Conservation (phyloP, 768 basidiomycete species). For the Tricholoma furcatifolium region DNA sequence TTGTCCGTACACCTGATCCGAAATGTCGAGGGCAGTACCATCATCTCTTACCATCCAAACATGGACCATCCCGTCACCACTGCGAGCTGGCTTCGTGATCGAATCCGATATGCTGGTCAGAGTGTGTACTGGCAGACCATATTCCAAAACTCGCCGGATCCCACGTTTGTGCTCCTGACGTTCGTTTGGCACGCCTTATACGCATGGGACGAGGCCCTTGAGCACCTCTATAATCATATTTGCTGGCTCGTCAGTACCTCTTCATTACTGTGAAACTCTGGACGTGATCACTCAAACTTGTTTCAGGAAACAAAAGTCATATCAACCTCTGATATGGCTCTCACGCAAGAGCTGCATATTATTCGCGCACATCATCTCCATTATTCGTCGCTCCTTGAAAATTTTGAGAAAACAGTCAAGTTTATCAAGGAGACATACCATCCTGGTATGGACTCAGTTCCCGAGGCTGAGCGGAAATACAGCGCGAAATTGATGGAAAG, state of each 20-base stretch:
- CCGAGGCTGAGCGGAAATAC: slow-evolving; percentile 23
- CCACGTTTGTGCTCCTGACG: slow-evolving; percentile 24
- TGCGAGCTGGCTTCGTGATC: slow-evolving; percentile 42
- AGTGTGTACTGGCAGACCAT: slow-evolving; percentile 28
- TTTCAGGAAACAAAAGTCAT: slow-evolving; percentile 46
- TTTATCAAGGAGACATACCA: slow-evolving; percentile 43
- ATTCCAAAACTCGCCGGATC: slow-evolving; percentile 20
- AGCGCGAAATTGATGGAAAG: slow-evolving; percentile 35
- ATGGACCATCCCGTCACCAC: slow-evolving; percentile 37
- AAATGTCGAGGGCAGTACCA: slow-evolving; percentile 41
- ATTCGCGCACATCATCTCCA: slow-evolving; percentile 54
- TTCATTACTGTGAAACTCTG: not conserved
- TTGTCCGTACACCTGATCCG: slow-evolving; percentile 50
- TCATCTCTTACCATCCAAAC: slow-evolving; percentile 49
- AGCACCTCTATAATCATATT: slow-evolving; percentile 24
- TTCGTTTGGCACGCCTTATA: slow-evolving; percentile 27
- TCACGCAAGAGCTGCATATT: slow-evolving; percentile 51
- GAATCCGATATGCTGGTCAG: slow-evolving; percentile 44
- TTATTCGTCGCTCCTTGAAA: slow-evolving; percentile 44
- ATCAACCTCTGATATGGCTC: slow-evolving; percentile 33
- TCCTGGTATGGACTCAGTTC: slow-evolving; percentile 46
- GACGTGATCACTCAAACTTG: not conserved
- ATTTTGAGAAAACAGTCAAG: slow-evolving; percentile 43
- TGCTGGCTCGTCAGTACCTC: slow-evolving; percentile 18
- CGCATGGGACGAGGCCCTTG: slow-evolving; percentile 26